phyloP scores from a whole-genome alignment of 2,329 filamentous ascomycete species.

The Colletotrichum sublineola region DNA sequence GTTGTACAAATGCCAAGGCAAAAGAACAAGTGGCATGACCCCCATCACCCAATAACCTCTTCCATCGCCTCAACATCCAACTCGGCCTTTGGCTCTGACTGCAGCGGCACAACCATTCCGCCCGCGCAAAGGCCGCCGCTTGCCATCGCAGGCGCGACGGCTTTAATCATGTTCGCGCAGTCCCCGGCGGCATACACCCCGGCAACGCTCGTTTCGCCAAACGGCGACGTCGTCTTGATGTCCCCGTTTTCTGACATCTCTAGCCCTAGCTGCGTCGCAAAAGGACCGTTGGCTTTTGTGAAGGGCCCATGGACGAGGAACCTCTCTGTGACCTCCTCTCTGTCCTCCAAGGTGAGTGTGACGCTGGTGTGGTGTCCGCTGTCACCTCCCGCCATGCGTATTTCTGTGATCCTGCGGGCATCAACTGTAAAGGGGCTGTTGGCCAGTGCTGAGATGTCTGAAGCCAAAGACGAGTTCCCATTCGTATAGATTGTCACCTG shows the following conservation, averaged over 20 bases:
- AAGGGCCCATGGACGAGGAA: conserved; percentile 58
- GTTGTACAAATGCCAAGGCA: background rate
- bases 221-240: conserved; percentile 58
- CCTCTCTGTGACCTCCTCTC: conserved; percentile 51
- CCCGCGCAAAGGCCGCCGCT: conserved; percentile 48
- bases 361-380: conserved; percentile 45
- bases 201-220: conserved; percentile 62
- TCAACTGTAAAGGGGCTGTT: conserved; percentile 56
- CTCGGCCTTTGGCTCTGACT: conserved; percentile 30
- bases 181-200: conserved; percentile 70
- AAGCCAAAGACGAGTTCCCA: conserved; percentile 53
- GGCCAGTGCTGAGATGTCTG: conserved; percentile 47
- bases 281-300: conserved; percentile 55
- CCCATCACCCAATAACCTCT: background rate
- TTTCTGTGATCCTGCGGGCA: conserved; percentile 48
- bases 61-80: conserved; percentile 17
- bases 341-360: conserved; percentile 56
- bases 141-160: conserved; percentile 47
- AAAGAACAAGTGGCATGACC: no score
- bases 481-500: conserved; percentile 66
- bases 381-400: conserved; percentile 47
- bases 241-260: conserved; percentile 58
- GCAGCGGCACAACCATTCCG: conserved; percentile 45
- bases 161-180: conserved; percentile 52
- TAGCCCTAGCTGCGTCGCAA: conserved; percentile 59